Evolutionary conservation across 192 early-diverging fungal genomes (phyloP).

Genomic region (Phycomyces nitens): DNA sequence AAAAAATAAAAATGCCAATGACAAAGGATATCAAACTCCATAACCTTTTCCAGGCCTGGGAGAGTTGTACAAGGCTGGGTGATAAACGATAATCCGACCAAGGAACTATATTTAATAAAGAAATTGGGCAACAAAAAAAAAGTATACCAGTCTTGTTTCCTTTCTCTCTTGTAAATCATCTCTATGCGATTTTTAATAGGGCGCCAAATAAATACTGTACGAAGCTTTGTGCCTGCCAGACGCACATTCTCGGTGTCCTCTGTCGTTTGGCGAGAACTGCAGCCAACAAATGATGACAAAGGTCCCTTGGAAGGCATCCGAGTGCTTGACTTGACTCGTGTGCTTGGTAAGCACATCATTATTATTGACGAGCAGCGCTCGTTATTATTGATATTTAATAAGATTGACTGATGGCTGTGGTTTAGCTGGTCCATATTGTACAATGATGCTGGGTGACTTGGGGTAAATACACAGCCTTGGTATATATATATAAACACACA

Average conservation of each 20-base stretch:
- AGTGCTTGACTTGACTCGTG: constrained; percentile 69
- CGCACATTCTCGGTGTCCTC: neutral
- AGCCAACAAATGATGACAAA: neutral
- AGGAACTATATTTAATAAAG: too few relatives aligned
- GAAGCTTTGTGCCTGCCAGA: neutral
- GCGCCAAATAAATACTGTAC: too few relatives aligned
- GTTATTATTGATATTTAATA: neutral
- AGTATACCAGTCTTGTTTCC: too few relatives aligned
- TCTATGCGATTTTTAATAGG: too few relatives aligned
- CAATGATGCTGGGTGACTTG: constrained; percentile 75
- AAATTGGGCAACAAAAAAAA: too few relatives aligned
- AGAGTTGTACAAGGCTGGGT: too few relatives aligned
- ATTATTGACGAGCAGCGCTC: neutral
- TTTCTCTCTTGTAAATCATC: too few relatives aligned
- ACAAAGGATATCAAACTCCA: neutral
- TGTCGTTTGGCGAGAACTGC: neutral
- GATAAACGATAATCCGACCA: too few relatives aligned
- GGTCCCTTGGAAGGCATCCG: constrained; percentile 63
- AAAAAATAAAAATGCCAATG: too few relatives aligned
- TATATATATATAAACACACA: neutral
- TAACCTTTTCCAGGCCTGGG: neutral
- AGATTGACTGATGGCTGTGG: neutral
- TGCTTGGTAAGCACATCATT: constrained; percentile 43
- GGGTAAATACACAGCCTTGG: constrained; percentile 41
- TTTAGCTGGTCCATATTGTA: constrained; percentile 73